Conservation (phyloP, 495 filamentous ascomycete species). For the Bryoglossum gracile region DNA sequence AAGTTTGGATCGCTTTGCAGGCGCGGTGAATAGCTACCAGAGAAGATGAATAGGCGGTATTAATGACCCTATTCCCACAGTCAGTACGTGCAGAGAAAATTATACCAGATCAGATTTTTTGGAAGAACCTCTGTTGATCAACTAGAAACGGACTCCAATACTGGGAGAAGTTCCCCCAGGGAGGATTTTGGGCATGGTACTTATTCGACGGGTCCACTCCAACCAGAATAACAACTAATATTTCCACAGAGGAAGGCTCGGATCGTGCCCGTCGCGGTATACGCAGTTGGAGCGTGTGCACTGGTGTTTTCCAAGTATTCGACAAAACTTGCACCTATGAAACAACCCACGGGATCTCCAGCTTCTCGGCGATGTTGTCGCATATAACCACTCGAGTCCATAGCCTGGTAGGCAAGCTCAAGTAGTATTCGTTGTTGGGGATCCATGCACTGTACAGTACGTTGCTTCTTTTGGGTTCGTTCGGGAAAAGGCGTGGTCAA, state of each 20-base stretch:
- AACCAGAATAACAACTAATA: conserved; percentile 40
- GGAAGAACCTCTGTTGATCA: too few species aligned
- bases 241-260: conserved; percentile 33
- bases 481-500: conserved; percentile 55
- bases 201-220: conserved; percentile 38
- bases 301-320: conserved; percentile 38
- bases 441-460: conserved; percentile 51
- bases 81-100: too few species aligned
- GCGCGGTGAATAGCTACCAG: conserved; percentile 8
- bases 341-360: conserved; percentile 2
- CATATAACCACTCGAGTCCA: conserved; percentile 40
- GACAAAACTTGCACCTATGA: conserved; percentile 25
- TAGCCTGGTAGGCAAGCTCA: conserved; percentile 48
- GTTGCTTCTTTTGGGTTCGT: conserved; percentile 47
- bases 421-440: conserved; percentile 49
- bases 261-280: conserved; percentile 32
- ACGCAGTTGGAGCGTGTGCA: conserved; percentile 31
- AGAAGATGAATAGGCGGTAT: conserved; percentile 75
- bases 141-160: too few species aligned
- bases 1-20: not conserved
- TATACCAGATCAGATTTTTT: too few species aligned
- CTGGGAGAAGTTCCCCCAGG: too few species aligned
- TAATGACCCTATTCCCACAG: too few species aligned
- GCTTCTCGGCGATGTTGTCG: not conserved
- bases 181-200: too few species aligned